Evolutionary conservation across 495 filamentous ascomycete species (phyloP), one percentile per base, ranked within the genome.

Genomic region (Podospora pseudopauciseta): DNA sequence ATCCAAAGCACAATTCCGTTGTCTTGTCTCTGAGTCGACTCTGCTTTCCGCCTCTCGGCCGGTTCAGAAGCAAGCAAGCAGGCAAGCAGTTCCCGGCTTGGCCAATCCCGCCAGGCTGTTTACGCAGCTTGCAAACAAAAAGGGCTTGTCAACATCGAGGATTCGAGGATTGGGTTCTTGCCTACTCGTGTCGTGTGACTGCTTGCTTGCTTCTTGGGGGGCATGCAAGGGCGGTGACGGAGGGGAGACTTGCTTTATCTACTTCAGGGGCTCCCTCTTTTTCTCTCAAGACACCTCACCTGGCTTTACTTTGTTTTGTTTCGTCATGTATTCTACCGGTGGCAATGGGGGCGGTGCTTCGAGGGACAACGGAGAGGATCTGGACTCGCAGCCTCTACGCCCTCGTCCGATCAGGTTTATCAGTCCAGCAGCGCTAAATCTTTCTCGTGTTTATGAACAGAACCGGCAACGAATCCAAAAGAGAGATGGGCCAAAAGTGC

Each of bases 361-460:
- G 64, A 76, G 75, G 65, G 55, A 71, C 28, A 61, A 62, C 39
- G 9, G 15, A 11, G 39, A 18, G 13, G 39, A 49, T 11, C 15
- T 49, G 39, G 2, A 6, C 65, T 62, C 49, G 30, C 74, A 72
- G 63, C 71, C 70, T 19, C 56, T 63, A 39, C 71, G 67, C 65
- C 75, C 68, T 64, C 66, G 60, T 63, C 66, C 67, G 39, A 66
- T 69, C 63, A 73, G 68, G 67, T 75, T 71, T 64, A 72, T 78
- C 63, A 84, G 81, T 80, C 80, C 77, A 72, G 84, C 84, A 59
- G 75, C 78, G 74, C 81, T 84, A 78, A 85, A 81, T 81, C 83
- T 86, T 69, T 78, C 82, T 78, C 83, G 80, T 80, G 76, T 86
- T 39, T 81, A 80, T 74, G 82, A 87, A 74, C 85, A 87, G 85